These are phyloP conservation scores for Warburgia ugandensis DNA, from an alignment of 164 flowering plant genomes.

Conservation along the genomic window DNA sequence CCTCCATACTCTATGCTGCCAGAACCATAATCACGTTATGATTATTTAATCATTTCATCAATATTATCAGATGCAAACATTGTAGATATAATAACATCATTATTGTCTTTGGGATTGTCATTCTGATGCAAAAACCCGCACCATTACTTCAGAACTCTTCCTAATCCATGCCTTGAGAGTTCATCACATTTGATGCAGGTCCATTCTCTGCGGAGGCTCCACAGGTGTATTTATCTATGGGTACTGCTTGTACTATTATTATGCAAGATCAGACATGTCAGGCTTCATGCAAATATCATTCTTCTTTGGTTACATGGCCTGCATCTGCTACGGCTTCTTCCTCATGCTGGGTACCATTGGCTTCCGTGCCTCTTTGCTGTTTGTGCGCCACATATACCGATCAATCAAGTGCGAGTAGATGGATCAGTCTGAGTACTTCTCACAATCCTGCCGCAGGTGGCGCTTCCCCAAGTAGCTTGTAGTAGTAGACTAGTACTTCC, in stretches of 20 bases:
- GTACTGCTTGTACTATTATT: slow-evolving; percentile 17
- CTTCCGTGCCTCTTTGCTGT: slow-evolving; percentile 19
- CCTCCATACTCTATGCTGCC: too few species aligned
- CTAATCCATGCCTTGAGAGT: neutral
- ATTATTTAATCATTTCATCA: too few species aligned
- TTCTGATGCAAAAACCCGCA: too few species aligned
- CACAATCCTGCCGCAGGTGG: too few species aligned
- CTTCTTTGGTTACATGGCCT: slow-evolving; percentile 23
- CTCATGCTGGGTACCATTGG: slow-evolving; percentile 21
- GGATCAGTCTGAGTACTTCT: neutral
- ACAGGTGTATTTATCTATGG: slow-evolving; percentile 17
- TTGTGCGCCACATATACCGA: slow-evolving; percentile 22
- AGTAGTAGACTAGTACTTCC: slow-evolving; percentile 1
- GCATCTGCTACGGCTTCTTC: slow-evolving; percentile 22
- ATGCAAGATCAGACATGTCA: slow-evolving; percentile 22
- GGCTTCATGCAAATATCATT: slow-evolving; percentile 23
- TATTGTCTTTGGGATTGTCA: too few species aligned
- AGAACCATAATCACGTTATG: too few species aligned
- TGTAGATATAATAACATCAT: too few species aligned
- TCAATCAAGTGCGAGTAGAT: slow-evolving; percentile 19
- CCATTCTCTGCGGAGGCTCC: slow-evolving; percentile 19
- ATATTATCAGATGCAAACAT: too few species aligned
- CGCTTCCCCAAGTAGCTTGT: too few species aligned
- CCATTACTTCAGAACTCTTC: too few species aligned
- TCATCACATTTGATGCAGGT: slow-evolving; percentile 7